Conservation (phyloP, 352 stramenopile genomes). For the Phytophthora gonapodyides region DNA sequence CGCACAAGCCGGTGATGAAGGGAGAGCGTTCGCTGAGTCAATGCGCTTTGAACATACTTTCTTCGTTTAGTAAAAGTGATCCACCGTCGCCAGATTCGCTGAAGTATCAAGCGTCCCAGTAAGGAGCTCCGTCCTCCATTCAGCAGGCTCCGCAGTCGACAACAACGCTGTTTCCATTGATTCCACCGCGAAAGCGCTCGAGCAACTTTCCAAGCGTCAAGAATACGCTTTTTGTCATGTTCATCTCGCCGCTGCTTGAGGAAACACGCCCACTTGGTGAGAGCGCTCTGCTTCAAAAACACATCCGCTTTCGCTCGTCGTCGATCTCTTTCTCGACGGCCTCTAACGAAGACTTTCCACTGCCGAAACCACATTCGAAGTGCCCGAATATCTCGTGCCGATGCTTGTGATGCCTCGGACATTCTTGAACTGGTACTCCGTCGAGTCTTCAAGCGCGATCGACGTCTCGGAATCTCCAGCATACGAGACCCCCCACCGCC, state of each 20-base stretch:
- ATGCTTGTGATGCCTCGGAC: neutral
- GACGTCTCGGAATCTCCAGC: slow-evolving; percentile 4
- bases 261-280: slow-evolving; percentile 25
- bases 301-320: slow-evolving; percentile 9
- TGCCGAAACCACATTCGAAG: slow-evolving; percentile 35
- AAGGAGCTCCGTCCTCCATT: slow-evolving; percentile 21
- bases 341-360: slow-evolving; percentile 35
- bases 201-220: slow-evolving; percentile 29
- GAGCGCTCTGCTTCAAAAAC: slow-evolving; percentile 30
- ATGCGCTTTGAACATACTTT: slow-evolving; percentile 1
- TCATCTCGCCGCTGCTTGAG: slow-evolving; percentile 11
- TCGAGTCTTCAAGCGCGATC: slow-evolving; percentile 4
- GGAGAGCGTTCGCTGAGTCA: slow-evolving; percentile 1
- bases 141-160: slow-evolving; percentile 14
- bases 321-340: slow-evolving; percentile 22
- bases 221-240: slow-evolving; percentile 16
- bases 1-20: slow-evolving; percentile 6
- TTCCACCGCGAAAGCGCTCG: slow-evolving; percentile 11
- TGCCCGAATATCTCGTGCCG: slow-evolving; percentile 1
- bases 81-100: slow-evolving; percentile 41
- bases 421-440: slow-evolving; percentile 4
- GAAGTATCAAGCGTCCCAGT: slow-evolving; percentile 29
- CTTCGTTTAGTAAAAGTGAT: slow-evolving; percentile 21
- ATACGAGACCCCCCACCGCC: neutral
- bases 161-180: slow-evolving; percentile 7